A percentile compares a stretch with the other conserved stretches of the same genome.
Evolutionary conservation across 768 basidiomycete species (phyloP).

Genomic region (Artomyces pyxidatus): DNA sequence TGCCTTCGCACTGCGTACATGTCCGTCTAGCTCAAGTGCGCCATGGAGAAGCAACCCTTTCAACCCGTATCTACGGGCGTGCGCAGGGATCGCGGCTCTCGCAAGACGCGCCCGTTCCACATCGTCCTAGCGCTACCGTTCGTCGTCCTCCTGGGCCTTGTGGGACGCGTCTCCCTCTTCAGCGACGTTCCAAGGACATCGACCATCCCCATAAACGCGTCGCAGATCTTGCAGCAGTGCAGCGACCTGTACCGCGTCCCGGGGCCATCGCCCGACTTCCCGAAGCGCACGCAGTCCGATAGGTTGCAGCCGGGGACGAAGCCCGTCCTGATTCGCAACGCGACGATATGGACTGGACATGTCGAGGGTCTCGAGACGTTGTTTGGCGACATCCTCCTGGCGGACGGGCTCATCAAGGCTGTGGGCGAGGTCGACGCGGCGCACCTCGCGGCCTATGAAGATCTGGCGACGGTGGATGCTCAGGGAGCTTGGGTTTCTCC

Average conservation of each 20-base stretch:
- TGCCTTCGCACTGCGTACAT: too few species aligned
- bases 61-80: too few species aligned
- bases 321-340: slow-evolving; percentile 54
- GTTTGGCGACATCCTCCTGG: slow-evolving; percentile 52
- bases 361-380: slow-evolving; percentile 47
- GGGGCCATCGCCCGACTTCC: slow-evolving; percentile 29
- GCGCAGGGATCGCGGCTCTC: too few species aligned
- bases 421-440: slow-evolving; percentile 32
- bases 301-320: slow-evolving; percentile 46
- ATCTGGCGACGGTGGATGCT: slow-evolving; percentile 39
- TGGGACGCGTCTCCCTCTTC: background rate
- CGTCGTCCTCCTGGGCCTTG: background rate
- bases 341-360: slow-evolving; percentile 71
- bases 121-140: too few species aligned
- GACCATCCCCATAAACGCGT: slow-evolving; percentile 4
- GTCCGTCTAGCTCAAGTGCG: too few species aligned
- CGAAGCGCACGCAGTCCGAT: slow-evolving; percentile 36
- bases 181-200: background rate
- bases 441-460: background rate
- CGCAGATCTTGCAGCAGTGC: slow-evolving; percentile 27
- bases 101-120: too few species aligned
- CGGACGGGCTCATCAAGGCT: slow-evolving; percentile 53
- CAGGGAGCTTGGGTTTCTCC: slow-evolving; percentile 66
- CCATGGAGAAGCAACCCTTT: too few species aligned
- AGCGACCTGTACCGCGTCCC: slow-evolving; percentile 26